A percentile compares a stretch with the other conserved stretches of the same genome.
Conservation (phyloP, 148 eudicot genomes). For the Simmondsia chinensis region DNA sequence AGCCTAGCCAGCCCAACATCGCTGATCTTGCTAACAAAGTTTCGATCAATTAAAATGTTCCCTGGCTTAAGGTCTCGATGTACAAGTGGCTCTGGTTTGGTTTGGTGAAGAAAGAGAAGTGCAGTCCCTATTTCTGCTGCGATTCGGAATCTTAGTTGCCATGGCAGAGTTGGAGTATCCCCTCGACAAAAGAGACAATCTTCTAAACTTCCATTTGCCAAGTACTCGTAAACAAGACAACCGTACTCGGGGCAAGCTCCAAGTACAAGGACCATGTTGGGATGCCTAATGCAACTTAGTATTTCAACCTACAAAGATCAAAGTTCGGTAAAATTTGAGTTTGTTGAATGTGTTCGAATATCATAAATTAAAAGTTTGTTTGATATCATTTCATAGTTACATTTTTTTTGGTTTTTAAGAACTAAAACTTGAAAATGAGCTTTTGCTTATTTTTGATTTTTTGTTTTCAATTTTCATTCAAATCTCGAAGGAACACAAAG, state of each 20-base stretch:
- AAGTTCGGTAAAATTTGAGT: too few relatives aligned
- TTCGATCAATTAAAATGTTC: not conserved
- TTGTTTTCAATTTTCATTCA: too few relatives aligned
- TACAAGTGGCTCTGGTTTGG: conserved; percentile 7
- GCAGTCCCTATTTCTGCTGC: conserved; percentile 6
- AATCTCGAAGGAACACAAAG: too few relatives aligned
- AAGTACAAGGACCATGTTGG: conserved; percentile 5
- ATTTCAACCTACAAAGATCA: conserved; percentile 2
- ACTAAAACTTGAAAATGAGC: too few relatives aligned
- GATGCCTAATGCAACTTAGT: conserved; percentile 5
- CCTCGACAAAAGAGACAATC: conserved; percentile 1
- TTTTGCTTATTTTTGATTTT: too few relatives aligned
- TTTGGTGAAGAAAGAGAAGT: conserved; percentile 3
- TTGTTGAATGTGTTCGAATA: too few relatives aligned
- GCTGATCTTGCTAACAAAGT: conserved; percentile 2
- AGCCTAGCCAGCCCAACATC: too few relatives aligned
- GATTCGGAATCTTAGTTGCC: not conserved
- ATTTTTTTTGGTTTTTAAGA: too few relatives aligned
- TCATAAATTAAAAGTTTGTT: too few relatives aligned
- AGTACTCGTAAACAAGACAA: conserved; percentile 2
- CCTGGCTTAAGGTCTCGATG: conserved; percentile 1
- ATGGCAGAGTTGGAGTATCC: conserved; percentile 1
- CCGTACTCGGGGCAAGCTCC: conserved; percentile 6
- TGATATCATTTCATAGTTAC: too few relatives aligned
- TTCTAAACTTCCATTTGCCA: conserved; percentile 4